Evolutionary conservation across 352 stramenopile genomes (phyloP).

Genomic region (Thalassiosira delicatula): DNA sequence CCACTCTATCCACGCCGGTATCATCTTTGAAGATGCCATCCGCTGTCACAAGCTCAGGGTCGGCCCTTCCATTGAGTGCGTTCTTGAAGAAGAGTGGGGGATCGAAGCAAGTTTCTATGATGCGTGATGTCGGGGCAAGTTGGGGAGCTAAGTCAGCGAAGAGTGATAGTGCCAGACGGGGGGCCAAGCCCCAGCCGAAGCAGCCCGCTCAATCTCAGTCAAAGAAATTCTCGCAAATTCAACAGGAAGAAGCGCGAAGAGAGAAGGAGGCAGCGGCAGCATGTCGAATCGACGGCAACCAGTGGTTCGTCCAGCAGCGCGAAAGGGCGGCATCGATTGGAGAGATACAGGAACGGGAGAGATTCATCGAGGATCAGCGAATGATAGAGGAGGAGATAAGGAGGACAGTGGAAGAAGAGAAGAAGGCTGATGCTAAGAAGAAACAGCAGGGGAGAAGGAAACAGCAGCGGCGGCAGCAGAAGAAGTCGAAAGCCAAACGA

Average conservation of each 20-base stretch:
- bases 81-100: constrained; percentile 43
- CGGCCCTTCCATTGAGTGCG: constrained; percentile 43
- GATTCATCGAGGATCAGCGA: constrained; percentile 79
- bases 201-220: neutral
- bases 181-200: constrained; percentile 10
- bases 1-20: too few species aligned
- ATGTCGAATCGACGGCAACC: constrained; percentile 58
- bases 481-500: constrained; percentile 28
- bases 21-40: constrained; percentile 22
- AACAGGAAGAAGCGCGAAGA: constrained; percentile 84
- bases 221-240: constrained; percentile 75
- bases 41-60: constrained; percentile 1
- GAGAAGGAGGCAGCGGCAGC: too few species aligned
- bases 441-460: constrained; percentile 23
- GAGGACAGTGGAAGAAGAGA: constrained; percentile 31
- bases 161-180: constrained; percentile 14
- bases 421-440: constrained; percentile 21
- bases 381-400: constrained; percentile 77
- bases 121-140: constrained; percentile 16
- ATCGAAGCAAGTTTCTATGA: constrained; percentile 9
- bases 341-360: constrained; percentile 73
- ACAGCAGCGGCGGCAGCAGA: constrained; percentile 9
- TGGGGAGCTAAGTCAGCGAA: constrained; percentile 13
- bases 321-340: constrained; percentile 79
- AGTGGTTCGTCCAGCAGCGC: constrained; percentile 78